Conservation (phyloP, 768 basidiomycete genomes). For the Lentinus tigrinus region DNA sequence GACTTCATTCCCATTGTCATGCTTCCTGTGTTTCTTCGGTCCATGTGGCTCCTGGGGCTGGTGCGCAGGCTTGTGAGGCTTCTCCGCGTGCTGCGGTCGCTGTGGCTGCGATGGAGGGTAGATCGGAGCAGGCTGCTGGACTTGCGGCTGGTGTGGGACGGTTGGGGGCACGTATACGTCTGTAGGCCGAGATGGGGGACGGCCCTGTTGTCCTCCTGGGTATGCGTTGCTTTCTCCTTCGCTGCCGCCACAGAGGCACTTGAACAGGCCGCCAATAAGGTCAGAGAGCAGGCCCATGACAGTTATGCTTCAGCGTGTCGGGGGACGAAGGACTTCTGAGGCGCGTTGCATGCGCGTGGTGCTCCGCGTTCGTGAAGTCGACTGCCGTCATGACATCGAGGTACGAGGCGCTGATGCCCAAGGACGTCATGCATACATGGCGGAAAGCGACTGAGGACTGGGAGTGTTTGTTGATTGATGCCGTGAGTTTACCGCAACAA, state of each 20-base stretch:
- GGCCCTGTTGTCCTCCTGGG: not conserved
- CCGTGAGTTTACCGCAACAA: too few relatives aligned
- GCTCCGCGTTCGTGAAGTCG: not conserved
- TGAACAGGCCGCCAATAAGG: constrained; percentile 5
- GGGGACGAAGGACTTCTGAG: not conserved
- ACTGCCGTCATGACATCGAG: not conserved
- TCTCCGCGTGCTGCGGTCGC: constrained; percentile 1
- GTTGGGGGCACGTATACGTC: constrained; percentile 21
- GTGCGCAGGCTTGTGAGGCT: constrained; percentile 5
- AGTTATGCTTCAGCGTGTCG: not conserved
- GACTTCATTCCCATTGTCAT: not conserved
- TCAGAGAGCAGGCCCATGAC: constrained; percentile 12
- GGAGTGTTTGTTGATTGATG: not conserved
- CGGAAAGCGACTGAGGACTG: not conserved
- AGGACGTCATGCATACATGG: not conserved
- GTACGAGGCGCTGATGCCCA: not conserved
- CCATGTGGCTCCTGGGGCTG: constrained; percentile 5
- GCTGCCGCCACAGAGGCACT: constrained; percentile 15
- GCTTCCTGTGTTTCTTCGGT: constrained; percentile 9
- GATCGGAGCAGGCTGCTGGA: constrained; percentile 6
- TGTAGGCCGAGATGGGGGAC: constrained; percentile 1
- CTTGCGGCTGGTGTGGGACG: constrained; percentile 17
- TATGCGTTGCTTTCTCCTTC: not conserved
- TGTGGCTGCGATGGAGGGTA: constrained; percentile 9
- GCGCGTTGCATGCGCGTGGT: not conserved